Conservation (phyloP, 371 early-diverging fungal genomes). For the Mortierella polycephala region DNA sequence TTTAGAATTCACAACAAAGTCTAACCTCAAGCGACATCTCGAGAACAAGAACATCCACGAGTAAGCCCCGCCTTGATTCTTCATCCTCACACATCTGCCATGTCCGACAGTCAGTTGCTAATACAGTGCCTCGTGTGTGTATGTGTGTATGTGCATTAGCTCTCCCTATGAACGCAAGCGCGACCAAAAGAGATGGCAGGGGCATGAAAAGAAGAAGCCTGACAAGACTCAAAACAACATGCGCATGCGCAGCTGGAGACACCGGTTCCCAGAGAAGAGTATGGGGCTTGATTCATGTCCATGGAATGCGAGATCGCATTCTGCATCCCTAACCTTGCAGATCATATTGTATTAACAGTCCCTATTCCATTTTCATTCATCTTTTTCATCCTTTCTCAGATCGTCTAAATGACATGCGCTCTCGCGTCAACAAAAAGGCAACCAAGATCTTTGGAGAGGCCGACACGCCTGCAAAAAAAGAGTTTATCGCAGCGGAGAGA, state of each 20-base stretch:
- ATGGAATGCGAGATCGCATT: background rate
- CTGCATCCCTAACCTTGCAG: background rate
- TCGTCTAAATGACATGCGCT: constrained; percentile 73
- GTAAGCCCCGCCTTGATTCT: constrained; percentile 11
- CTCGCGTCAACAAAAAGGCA: constrained; percentile 76
- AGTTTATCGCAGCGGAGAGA: constrained; percentile 74
- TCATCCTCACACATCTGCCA: background rate
- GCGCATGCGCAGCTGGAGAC: constrained; percentile 47
- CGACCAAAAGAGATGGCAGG: constrained; percentile 68
- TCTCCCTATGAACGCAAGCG: constrained; percentile 65
- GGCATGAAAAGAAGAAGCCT: constrained; percentile 64
- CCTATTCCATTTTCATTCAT: background rate
- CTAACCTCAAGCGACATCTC: constrained; percentile 46
- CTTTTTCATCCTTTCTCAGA: constrained; percentile 34
- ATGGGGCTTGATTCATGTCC: constrained; percentile 6
- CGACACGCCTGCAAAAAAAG: constrained; percentile 66
- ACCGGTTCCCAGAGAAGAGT: constrained; percentile 42
- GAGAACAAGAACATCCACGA: constrained; percentile 51
- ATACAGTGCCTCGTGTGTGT: background rate
- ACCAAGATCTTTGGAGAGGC: constrained; percentile 70
- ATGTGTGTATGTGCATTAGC: constrained; percentile 31
- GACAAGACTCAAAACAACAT: constrained; percentile 65
- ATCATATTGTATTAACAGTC: background rate
- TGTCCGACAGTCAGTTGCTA: background rate
- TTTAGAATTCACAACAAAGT: constrained; percentile 48